phyloP scores from a whole-genome alignment of 768 basidiomycete species.

The Leccinum boreale region DNA sequence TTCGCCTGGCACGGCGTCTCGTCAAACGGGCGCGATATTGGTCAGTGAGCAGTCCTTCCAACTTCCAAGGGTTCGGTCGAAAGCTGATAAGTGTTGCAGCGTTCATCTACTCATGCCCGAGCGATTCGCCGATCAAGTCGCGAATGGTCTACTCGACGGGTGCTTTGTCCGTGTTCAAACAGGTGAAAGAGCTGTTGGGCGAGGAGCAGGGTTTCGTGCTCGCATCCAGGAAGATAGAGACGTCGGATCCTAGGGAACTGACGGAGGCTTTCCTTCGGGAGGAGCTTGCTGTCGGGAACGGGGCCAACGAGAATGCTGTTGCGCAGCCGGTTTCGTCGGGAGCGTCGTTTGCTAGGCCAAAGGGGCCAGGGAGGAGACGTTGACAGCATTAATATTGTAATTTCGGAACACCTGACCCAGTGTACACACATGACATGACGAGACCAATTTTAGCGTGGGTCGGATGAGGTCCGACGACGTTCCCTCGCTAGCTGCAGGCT shows the following conservation, averaged over 20 bases:
- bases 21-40: conserved; percentile 52
- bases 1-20: conserved; percentile 59
- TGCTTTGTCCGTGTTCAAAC: conserved; percentile 50
- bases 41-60: conserved; percentile 41
- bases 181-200: conserved; percentile 51
- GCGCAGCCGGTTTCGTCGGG: conserved; percentile 23
- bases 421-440: background rate
- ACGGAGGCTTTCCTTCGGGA: conserved; percentile 57
- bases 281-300: conserved; percentile 45
- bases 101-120: conserved; percentile 92
- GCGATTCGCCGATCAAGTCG: conserved; percentile 72
- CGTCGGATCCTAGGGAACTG: conserved; percentile 74
- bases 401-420: background rate
- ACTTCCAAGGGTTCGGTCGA: background rate
- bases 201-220: conserved; percentile 40
- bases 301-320: conserved; percentile 1
- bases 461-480: conserved; percentile 26
- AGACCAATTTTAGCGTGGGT: background rate
- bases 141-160: conserved; percentile 89
- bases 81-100: conserved; percentile 40
- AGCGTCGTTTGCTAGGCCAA: conserved; percentile 65
- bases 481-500: background rate
- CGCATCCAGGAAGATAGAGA: conserved; percentile 71
- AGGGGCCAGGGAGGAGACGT: conserved; percentile 60
- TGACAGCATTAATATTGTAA: conserved; percentile 9